Evolutionary conservation across 768 basidiomycete genomes (phyloP), one percentile per base, ranked within the genome.

Genomic region (Termitomyces sp.): DNA sequence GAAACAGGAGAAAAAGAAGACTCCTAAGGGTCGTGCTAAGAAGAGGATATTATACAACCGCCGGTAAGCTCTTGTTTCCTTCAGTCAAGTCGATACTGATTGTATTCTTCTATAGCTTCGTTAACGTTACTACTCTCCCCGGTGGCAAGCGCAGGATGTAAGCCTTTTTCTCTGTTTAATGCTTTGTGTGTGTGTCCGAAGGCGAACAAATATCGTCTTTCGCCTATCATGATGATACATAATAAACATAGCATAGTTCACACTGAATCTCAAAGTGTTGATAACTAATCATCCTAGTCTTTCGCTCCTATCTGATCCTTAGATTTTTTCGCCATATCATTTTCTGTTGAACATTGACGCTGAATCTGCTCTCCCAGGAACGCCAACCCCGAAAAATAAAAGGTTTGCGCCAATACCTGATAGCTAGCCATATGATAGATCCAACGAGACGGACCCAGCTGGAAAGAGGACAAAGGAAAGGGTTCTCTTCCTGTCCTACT

Each of bases 1-100:
- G 69, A 86, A 88, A 74, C 93, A 96, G 80, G 96, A 98, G 81
- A 98, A 97, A 89, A 94, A 94, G 89, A 98, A 98, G 87, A 85
- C 78, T 40, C 93, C 93, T 56, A 96, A 89, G 78, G 96, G 96
- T 61, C 93, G 96, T 71, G 96, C 96, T 61, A 97, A 96, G 89
- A 98, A 98, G 83, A 62, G 65, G 45, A 64, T 62, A 9, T 41
- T 62, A n/a, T 57, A 57, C 56, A 57, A 57, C 46, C 56, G 56
- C 11, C 56, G 56, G 56, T 57, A 30, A n/a, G 51, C 41, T 23
- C 23, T 23, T 23, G 23, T 23, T 23, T 23, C 2, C 23, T 23
- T 23, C 23, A 23, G 23, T 23, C 2, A 44, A 0, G 21, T 26
- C 0, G 0, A 19, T 30, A 2, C 17, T 92, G 75, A 65, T 85